Percentiles rank a stretch among this genome's conserved stretches.
These are phyloP conservation scores for Cordyceps fumosorosea DNA, from an alignment of 2,329 filamentous ascomycete genomes.

Conservation along the genomic window DNA sequence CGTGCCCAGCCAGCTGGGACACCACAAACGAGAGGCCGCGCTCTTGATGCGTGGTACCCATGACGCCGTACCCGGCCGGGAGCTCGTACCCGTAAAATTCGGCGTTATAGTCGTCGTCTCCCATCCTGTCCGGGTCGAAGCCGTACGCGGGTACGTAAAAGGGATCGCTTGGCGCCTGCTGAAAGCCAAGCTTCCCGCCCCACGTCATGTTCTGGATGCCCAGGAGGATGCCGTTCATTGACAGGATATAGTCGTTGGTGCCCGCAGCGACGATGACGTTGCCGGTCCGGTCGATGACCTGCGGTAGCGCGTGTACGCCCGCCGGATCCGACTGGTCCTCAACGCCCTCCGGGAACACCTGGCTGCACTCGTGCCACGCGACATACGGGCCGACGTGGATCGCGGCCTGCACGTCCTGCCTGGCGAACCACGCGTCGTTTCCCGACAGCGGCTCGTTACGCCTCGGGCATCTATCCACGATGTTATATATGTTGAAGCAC, in stretches of 20 bases:
- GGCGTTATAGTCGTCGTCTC: constrained; percentile 32
- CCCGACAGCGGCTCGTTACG: constrained; percentile 64
- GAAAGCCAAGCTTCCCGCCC: constrained; percentile 65
- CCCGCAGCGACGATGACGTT: constrained; percentile 72
- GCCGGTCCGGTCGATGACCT: constrained; percentile 65
- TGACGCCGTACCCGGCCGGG: constrained; percentile 56
- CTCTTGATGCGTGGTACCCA: constrained; percentile 67
- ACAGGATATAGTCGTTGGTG: constrained; percentile 59
- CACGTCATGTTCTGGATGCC: constrained; percentile 78
- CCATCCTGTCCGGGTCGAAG: constrained; percentile 20
- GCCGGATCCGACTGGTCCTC: constrained; percentile 41
- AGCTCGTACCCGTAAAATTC: constrained; percentile 34
- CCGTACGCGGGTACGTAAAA: constrained; percentile 55
- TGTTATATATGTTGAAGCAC: constrained; percentile 72
- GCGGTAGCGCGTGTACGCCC: constrained; percentile 50
- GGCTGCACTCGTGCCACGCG: constrained; percentile 49
- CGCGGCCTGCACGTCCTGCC: constrained; percentile 59
- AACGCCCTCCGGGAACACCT: constrained; percentile 27
- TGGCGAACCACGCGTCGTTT: constrained; percentile 69
- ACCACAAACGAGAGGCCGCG: constrained; percentile 66
- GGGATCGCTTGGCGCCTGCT: constrained; percentile 48
- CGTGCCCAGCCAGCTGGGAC: constrained; percentile 60
- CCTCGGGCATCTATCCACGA: constrained; percentile 64
- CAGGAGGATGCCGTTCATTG: constrained; percentile 63
- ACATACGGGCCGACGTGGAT: constrained; percentile 52